A percentile compares a stretch with the other conserved stretches of the same genome.
These are phyloP conservation scores for Sugiyamaella paludigena DNA, from an alignment of 1,139 yeast genomes.

Conservation along the genomic window DNA sequence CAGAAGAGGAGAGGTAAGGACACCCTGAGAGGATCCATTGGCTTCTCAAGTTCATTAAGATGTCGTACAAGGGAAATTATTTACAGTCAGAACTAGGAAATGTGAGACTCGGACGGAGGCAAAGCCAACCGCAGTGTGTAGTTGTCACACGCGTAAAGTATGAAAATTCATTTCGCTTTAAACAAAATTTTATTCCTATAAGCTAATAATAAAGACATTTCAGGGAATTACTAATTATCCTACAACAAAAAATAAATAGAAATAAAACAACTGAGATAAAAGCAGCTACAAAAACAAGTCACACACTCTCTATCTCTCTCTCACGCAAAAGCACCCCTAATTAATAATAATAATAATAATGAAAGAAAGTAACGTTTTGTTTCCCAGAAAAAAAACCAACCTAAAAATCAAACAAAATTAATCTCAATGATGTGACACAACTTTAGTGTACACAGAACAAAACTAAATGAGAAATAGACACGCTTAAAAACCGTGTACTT, in stretches of 20 bases:
- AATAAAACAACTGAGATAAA: not conserved
- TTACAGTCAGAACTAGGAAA: no score
- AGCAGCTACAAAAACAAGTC: not conserved
- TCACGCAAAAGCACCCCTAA: not conserved
- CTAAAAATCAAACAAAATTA: not conserved
- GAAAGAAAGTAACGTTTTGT: not conserved
- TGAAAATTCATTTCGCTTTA: not conserved
- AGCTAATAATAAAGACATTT: constrained; percentile 6
- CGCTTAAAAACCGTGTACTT: constrained; percentile 90
- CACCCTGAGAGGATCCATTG: no score
- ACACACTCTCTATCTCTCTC: not conserved
- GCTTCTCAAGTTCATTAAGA: no score
- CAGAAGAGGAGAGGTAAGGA: no score
- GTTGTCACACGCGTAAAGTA: no score
- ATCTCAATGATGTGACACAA: not conserved
- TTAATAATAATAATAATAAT: not conserved
- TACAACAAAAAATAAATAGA: constrained; percentile 8
- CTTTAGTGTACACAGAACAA: not conserved
- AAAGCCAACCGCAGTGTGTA: no score
- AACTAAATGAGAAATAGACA: not conserved
- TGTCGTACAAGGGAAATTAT: no score
- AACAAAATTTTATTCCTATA: constrained; percentile 13
- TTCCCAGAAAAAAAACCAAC: no score
- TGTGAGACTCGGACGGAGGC: no score
- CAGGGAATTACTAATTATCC: not conserved